Base-by-base conservation (phyloP, 306 rosid species). In the Fragaria ananassa region DNA sequence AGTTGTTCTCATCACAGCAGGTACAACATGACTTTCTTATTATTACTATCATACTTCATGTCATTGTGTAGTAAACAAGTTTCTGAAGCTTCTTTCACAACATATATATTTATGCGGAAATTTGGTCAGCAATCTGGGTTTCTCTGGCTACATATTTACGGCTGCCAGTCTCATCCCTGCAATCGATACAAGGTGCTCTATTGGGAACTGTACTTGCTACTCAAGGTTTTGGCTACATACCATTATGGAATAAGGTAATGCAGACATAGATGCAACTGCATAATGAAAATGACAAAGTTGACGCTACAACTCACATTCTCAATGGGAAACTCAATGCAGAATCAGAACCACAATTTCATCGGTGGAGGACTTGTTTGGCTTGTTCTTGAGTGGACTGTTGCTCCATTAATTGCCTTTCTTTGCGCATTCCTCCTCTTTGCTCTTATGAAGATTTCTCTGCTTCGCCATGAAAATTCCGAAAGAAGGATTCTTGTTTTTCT, bases 301-400 rank as follows among this genome's bases (percentile, higher is more conserved):
- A 54, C 27, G 0, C 53, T 8, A 72, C 27, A 37, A 8, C 9
- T 54, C 45, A 54, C 65, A 62, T 27, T 56, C 13, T 44, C 29
- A 25, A 65, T 60, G 75, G 64, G 23, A 60, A 63, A 72, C n/a
- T 35, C 23, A 64, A 39, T 74, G 75, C 64, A 80, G 79, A 80
- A 80, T n/a, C 34, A 35, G 39, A 74, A 74, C 39, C 83, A 74
- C 79, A 74, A 80, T 68, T 80, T 67, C 75, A 45, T 14, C 4
- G 79, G 75, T 37, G 83, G 83, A 68, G 79, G 83, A 57, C 79
- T 80, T 14, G 56, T 74, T 58, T 80, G 83, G 71, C 39, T 80
- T 68, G 9, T 74, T 19, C 65, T 80, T 67, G 83, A 74, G 49
- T 68, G 83, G 76, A 58, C 79, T 60, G 75, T 74, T 62, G 83